These are phyloP conservation scores for Thermoascus crustaceus DNA, from an alignment of 2,329 filamentous ascomycete genomes.

Conservation along the genomic window DNA sequence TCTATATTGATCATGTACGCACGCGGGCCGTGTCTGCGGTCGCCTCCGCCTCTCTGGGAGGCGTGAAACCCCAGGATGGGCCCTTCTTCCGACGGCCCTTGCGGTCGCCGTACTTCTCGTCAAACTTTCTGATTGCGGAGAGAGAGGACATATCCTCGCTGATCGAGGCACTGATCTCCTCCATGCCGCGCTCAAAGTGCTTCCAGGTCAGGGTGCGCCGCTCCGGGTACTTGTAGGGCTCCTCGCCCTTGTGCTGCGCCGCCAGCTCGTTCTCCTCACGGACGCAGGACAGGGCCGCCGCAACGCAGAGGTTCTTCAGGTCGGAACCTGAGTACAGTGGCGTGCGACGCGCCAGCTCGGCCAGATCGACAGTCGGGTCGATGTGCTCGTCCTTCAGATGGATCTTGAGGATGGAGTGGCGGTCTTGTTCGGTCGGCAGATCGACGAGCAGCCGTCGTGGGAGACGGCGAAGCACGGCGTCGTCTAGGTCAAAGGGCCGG, in stretches of 20 bases:
- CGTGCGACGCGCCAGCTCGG: slow-evolving; percentile 37
- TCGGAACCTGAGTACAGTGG: slow-evolving; percentile 46
- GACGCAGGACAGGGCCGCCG: slow-evolving; percentile 43
- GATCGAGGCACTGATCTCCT: slow-evolving; percentile 85
- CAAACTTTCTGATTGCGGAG: slow-evolving; percentile 83
- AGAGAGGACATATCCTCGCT: slow-evolving; percentile 88
- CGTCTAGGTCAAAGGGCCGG: slow-evolving; percentile 84
- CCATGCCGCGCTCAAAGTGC: slow-evolving; percentile 80
- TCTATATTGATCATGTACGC: slow-evolving; percentile 20
- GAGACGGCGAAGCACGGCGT: slow-evolving; percentile 44
- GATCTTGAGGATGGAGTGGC: slow-evolving; percentile 41
- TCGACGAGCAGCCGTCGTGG: slow-evolving; percentile 43
- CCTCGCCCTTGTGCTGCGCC: slow-evolving; percentile 26
- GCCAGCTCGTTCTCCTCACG: slow-evolving; percentile 39
- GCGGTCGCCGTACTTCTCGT: slow-evolving; percentile 86
- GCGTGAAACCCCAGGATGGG: slow-evolving; percentile 43
- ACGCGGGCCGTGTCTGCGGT: slow-evolving; percentile 34
- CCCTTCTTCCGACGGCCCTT: slow-evolving; percentile 57
- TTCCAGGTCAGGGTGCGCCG: slow-evolving; percentile 55
- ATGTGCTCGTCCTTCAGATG: slow-evolving; percentile 42
- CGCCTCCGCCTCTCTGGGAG: slow-evolving; percentile 24
- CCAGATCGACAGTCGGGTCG: slow-evolving; percentile 33
- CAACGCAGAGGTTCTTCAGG: slow-evolving; percentile 44
- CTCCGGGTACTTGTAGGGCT: slow-evolving; percentile 56
- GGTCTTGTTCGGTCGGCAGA: slow-evolving; percentile 39